phyloP scores from a whole-genome alignment of 1,284 basidiomycete species.

The Sporisorium graminicola region DNA sequence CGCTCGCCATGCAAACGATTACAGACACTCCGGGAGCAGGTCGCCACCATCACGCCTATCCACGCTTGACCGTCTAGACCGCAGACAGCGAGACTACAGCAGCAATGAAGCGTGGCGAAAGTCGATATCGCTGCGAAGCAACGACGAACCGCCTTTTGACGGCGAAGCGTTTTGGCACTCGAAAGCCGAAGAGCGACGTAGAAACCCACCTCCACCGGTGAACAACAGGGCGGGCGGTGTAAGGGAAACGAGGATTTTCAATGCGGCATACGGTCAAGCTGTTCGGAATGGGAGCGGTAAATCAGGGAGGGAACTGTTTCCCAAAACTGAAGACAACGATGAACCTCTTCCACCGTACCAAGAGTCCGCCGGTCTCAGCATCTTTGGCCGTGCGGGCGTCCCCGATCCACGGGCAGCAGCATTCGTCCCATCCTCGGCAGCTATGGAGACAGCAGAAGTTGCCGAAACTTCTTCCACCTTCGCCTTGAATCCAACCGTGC shows the following conservation, averaged over 20 bases:
- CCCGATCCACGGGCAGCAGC: conserved; percentile 63
- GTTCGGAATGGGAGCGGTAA: conserved; percentile 12
- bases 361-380: conserved; percentile 38
- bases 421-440: conserved; percentile 49
- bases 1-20: not conserved
- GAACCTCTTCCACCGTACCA: conserved; percentile 5
- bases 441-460: not conserved
- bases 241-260: conserved; percentile 20
- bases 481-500: conserved; percentile 1
- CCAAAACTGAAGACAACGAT: not conserved
- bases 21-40: conserved; percentile 16
- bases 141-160: conserved; percentile 18
- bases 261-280: conserved; percentile 21
- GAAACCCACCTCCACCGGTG: conserved; percentile 24
- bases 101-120: conserved; percentile 13
- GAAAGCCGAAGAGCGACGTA: conserved; percentile 28
- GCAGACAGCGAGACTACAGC: conserved; percentile 11
- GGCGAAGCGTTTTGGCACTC: conserved; percentile 30
- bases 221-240: conserved; percentile 9
- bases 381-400: conserved; percentile 61
- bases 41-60: conserved; percentile 9
- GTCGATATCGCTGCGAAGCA: conserved; percentile 2
- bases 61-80: not conserved
- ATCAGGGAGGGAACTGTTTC: conserved; percentile 17
- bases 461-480: not conserved